Evolutionary conservation across 148 eudicot species (phyloP), one percentile per base, ranked within the genome.

Genomic region (Rhododendron ovatum): DNA sequence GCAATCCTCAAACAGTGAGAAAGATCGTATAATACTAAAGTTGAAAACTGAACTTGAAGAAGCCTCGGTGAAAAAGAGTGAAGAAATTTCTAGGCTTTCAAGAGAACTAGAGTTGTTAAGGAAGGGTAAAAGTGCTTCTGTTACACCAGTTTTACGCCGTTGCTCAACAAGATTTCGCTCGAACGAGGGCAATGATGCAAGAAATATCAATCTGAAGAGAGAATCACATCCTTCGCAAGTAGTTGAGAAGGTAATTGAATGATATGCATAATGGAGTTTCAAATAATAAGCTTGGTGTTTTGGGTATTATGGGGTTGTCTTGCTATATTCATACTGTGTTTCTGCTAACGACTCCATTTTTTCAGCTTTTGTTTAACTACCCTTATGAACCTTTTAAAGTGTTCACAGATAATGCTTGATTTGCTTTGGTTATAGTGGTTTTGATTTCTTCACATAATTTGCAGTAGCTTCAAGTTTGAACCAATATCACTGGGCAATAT

Each of bases 1-100:
- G 85, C 93, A 93, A 73, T 87, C 93, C 18, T 90, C 91, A 39
- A 90, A 80, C 84, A n/a, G 28, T 81, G 91, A 91, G 71, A 93
- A 93, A 88, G 94, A 93, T 55, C 30, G 75, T 47, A 71, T 53
- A 33, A 85, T 92, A 81, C 85, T 84, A 74, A 85, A 57, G 24
- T 65, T 95, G 57, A 89, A 88, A 86, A 83, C 86, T 37, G 85
- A 84, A 82, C 77, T 93, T 86, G 90, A 89, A 90, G 89, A 85
- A 51, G 90, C 87, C 57, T 84, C 88, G 11, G 63, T 28, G 33
- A 81, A 78, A 80, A 92, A 93, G 88, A 90, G 86, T 83, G 90
- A 83, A 77, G 91, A 90, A 39, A 89, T 91, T 69, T 81, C 92
- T 51, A 91, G 83, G 86, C 89, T 90, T 43, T 80, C 81, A 55